Base-by-base conservation (phyloP, 2,329 filamentous ascomycete genomes). In the Fusarium annulatum region DNA sequence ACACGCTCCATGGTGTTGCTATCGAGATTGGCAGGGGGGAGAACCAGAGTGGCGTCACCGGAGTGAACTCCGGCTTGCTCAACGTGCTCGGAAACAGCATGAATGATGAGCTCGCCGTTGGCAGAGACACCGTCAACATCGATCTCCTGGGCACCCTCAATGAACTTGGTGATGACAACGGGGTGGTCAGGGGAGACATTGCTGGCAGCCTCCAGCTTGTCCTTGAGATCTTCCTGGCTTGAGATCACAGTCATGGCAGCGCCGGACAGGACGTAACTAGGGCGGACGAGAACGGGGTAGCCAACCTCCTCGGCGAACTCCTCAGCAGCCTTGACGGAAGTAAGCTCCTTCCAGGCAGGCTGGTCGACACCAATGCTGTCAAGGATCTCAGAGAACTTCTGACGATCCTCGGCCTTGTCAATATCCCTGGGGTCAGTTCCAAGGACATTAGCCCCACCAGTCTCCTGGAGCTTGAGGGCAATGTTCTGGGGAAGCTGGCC, bases 61-160 rank as follows among this genome's bases (percentile, higher is more conserved):
- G 96, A 98, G 89, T 99, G 96, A 34, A 99, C 96, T 88, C 96
- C 96, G 67, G 96, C 96, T 79, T 97, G 94, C 85, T 99, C 96
- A 72, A 99, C 90, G 86, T 99, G 96, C 86, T 98, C 96, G 80
- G 92, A 95, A 78, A 99, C 91, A 64, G 96, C 96, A 81, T 99
- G 96, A 59, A 98, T 82, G 67, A 99, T 88, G 41, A 99, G 89
- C 76, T 96, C 92, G 76, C 96, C 96, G 77, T 93, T 87, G 45
- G 93, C 94, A 43, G 93, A 95, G 69, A 99, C 96, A 81, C 92
- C 96, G 79, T 99, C 96, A 72, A 97, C 94, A 78, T 99, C 96
- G 67, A 99, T 97, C 84, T 99, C 96, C 85, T 97, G 88, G 10
- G 96, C 96, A 62, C 95, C 95, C 84, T 98, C 95, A 72, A 99